Evolutionary conservation across 495 filamentous ascomycete species (phyloP), one percentile per base, ranked within the genome.

Genomic region (Trichoderma parareesei): DNA sequence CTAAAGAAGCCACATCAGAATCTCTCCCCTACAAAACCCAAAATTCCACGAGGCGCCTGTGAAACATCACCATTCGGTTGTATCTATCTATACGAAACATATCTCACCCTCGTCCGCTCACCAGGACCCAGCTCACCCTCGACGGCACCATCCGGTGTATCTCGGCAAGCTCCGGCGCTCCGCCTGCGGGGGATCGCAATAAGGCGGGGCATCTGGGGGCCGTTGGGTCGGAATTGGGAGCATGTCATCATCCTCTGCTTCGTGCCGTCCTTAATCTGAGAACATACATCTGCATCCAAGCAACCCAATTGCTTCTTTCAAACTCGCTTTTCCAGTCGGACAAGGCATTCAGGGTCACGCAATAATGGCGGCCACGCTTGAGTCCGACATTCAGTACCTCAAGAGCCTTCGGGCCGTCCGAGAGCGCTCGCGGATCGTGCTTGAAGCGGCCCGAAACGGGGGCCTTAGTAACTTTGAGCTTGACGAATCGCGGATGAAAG

Each of bases 341-440:
- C 9, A 18, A 20, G 18, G 20, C n/a, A 48, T 18, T 46, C 10
- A 44, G 16, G n/a, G 44, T n/a, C 10, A 48, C 14, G 20, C 14
- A 49, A 11, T 0, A 33, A 57, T 57, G 53, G 53, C 53, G 33
- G 7, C 53, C 37, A n/a, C 8, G 65, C 27, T 35, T 40, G 57
- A 16, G 18, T 64, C 46, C 41, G 49, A 64, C 18, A 41, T 66
- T 49, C 57, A 65, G 14, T 70, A 68, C 40, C 67, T 70, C 2
- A 57, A 68, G 18, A 65, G 43, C 57, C 62, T 70, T 41, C 55
- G 41, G 10, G 68, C 68, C 8, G 59, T 69, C 42, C 68, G 68
- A 20, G 68, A 69, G 16, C 65, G 68, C 18, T 42, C 68, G 38
- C 42, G 60, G 11, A 53, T 40, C n/a, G 66, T 69, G 13, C 37